Percentiles rank a stretch among this genome's conserved stretches.
These are phyloP conservation scores for Saturnispora sekii DNA, from an alignment of 805 yeast species.

Conservation along the genomic window DNA sequence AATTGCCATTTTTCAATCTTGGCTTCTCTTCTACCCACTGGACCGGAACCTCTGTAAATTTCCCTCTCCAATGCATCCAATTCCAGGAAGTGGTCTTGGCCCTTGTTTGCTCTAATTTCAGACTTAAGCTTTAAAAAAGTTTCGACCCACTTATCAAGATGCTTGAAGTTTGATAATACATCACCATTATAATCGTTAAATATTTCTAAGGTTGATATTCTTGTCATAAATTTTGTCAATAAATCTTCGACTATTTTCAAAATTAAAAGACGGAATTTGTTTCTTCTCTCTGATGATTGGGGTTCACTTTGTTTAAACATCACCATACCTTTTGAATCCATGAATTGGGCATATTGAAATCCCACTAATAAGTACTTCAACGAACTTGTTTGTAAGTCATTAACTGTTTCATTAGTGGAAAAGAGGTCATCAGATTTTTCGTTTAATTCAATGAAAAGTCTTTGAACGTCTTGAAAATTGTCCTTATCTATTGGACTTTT, in stretches of 20 bases:
- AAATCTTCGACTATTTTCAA: conserved; percentile 11
- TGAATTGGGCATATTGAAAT: conserved; percentile 11
- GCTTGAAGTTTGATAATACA: conserved; percentile 1
- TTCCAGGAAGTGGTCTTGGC: conserved; percentile 6
- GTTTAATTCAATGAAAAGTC: conserved; percentile 5
- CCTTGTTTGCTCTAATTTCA: conserved; percentile 5
- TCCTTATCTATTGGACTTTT: neutral
- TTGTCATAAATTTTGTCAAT: conserved; percentile 1
- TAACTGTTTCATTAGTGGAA: conserved; percentile 11
- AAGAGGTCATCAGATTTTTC: conserved; percentile 5
- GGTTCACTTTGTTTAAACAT: conserved; percentile 8
- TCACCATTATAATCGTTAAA: conserved; percentile 1
- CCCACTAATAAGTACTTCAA: conserved; percentile 3
- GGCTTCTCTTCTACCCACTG: conserved; percentile 48
- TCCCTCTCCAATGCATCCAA: conserved; percentile 9
- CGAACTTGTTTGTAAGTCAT: conserved; percentile 6
- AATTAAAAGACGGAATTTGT: conserved; percentile 10
- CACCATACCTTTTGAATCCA: conserved; percentile 12
- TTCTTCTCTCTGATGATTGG: conserved; percentile 3
- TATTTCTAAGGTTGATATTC: neutral
- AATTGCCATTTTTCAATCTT: conserved; percentile 61
- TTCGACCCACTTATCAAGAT: conserved; percentile 10
- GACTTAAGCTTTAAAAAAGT: conserved; percentile 7
- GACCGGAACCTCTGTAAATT: conserved; percentile 18
- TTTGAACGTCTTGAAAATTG: conserved; percentile 11